Percentiles rank a stretch among this genome's conserved stretches.
phyloP scores from a whole-genome alignment of 192 early-diverging fungal species.

The Kickxella alabastrina region DNA sequence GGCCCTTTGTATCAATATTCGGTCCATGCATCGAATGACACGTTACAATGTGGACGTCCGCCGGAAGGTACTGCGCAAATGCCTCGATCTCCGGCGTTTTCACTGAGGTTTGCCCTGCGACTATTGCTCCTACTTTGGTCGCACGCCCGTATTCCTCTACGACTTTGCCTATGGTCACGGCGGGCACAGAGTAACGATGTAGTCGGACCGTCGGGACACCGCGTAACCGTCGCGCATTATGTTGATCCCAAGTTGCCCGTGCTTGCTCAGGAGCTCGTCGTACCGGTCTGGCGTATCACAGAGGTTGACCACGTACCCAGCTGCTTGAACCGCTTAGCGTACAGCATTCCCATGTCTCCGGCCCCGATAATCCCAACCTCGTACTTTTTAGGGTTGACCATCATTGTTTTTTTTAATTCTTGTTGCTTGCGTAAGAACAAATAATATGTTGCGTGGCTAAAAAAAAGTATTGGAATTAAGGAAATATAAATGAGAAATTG shows the following conservation, averaged over 20 bases:
- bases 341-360: constrained; percentile 94
- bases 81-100: constrained; percentile 91
- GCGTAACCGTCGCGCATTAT: constrained; percentile 79
- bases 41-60: constrained; percentile 90
- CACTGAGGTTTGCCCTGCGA: constrained; percentile 93
- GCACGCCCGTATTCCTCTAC: constrained; percentile 85
- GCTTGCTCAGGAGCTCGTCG: constrained; percentile 60
- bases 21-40: constrained; percentile 97
- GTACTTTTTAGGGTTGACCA: no score
- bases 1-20: constrained; percentile 72
- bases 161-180: constrained; percentile 76
- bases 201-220: constrained; percentile 80
- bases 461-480: no score
- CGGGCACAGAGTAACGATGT: constrained; percentile 95
- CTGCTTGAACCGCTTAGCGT: constrained; percentile 67
- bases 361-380: constrained; percentile 91
- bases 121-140: constrained; percentile 83
- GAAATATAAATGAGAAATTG: no score
- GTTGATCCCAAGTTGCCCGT: constrained; percentile 47
- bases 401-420: no score
- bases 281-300: constrained; percentile 82
- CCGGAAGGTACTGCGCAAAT: constrained; percentile 80
- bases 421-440: no score
- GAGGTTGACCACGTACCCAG: constrained; percentile 78
- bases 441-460: no score